Evolutionary conservation across 352 stramenopile genomes (phyloP), one percentile per base, ranked within the genome.

Genomic region (Phytophthora cryptogea): DNA sequence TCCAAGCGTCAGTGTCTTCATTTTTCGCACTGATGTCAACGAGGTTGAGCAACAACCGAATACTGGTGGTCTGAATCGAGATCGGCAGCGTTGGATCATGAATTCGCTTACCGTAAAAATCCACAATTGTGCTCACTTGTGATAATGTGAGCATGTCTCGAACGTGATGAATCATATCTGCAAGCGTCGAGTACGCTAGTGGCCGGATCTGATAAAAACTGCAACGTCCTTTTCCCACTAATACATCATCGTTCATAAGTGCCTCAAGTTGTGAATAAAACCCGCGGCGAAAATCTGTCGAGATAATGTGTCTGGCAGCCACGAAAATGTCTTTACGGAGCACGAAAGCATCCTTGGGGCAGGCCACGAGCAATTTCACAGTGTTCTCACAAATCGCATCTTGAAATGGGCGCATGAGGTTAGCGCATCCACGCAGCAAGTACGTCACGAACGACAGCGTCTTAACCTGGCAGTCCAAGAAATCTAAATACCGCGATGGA

Each of bases 371-470:
- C 36, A 99, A 75, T 52, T 97, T 93, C 8, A 99, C 89, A 1
- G 98, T 97, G 74, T 87, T 97, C 46, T 89, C 86, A 27, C 95
- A 96, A 53, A 99, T 96, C 1, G 80, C 77, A 46, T 98, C 94
- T 73, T 98, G 88, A 63, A 98, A 98, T 10, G 90, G 93, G 33
- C 96, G 95, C 82, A 99, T 96, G 26, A 98, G 76, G 27, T 89
- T 86, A 16, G 89, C 80, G 58, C 96, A 98, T 9, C 88, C 85
- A 30, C 95, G 88, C 39, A 99, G 69, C 41, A 99, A 78, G 57
- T 99, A 99, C 17, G 96, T 99, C 32, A 99, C 74, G 60, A 99
- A 99, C 30, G 94, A 98, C 20, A 99, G 74, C 9, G 96, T 98
- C 75, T 99, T 99, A 42, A 98, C 94, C 77, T 99, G 97, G 52